phyloP scores from a whole-genome alignment of 176 grass and related monocot genomes.

The Oropetium thomaeum region DNA sequence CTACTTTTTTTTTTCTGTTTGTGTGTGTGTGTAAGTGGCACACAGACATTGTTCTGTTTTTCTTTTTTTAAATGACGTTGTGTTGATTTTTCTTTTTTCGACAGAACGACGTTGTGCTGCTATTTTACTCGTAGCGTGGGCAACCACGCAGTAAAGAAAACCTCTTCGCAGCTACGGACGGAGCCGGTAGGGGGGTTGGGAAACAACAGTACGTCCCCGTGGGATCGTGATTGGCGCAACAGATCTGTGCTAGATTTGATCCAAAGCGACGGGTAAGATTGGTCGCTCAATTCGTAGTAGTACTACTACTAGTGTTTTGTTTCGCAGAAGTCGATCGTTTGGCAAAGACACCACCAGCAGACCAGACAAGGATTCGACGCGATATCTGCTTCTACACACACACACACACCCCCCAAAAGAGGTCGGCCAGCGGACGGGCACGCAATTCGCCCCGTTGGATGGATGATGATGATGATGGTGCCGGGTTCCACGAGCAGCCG shows the following conservation, averaged over 20 bases:
- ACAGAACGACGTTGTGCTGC: too few relatives aligned
- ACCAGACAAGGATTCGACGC: neutral
- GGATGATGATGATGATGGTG: conserved; percentile 39
- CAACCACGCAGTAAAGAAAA: neutral
- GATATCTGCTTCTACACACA: neutral
- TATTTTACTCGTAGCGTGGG: neutral
- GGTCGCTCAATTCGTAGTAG: neutral
- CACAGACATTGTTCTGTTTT: too few relatives aligned
- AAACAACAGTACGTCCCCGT: neutral
- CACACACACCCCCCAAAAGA: too few relatives aligned
- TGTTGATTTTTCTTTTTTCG: too few relatives aligned
- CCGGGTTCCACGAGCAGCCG: conserved; percentile 29
- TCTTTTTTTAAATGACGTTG: too few relatives aligned
- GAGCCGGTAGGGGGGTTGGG: neutral
- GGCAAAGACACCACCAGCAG: neutral
- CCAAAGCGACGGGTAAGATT: neutral
- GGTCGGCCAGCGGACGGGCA: neutral
- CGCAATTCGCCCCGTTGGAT: too few relatives aligned
- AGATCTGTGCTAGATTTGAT: conserved; percentile 38
- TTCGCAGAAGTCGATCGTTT: too few relatives aligned
- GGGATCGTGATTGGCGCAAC: neutral
- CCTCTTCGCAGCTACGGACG: neutral
- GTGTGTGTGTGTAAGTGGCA: too few relatives aligned
- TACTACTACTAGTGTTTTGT: too few relatives aligned
- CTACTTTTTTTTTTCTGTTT: too few relatives aligned